Evolutionary conservation across 2,329 filamentous ascomycete species (phyloP), one percentile per base, ranked within the genome.

Genomic region (Penicillium sp.): DNA sequence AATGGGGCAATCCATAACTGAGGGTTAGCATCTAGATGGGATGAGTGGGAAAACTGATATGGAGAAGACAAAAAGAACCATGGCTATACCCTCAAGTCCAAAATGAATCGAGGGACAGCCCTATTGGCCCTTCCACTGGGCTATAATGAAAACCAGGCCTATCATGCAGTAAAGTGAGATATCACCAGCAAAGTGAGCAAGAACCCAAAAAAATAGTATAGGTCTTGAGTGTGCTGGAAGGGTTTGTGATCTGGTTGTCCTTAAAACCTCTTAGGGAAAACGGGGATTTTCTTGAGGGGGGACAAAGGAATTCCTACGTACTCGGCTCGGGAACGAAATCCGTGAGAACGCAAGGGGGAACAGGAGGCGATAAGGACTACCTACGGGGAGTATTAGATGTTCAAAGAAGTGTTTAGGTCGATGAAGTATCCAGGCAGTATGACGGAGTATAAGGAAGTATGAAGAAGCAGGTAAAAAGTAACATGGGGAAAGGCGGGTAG

Each of bases 401-500:
- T 31, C 33, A 38, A 27, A 53, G 46, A n/a, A 46, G 11, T 8
- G 9, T 44, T 33, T 27, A 6, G 15, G 15, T 19, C 13, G 48
- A 36, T 13, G 10, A 38, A 36, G 47, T 33, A 43, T 45, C 25
- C 40, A 47, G 23, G 31, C 16, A 48, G 50, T 21, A 31, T 45
- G 15, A 51, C 27, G 43, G 40, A 53, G 44, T 46, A 54, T 52
- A n/a, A 55, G 31, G 48, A 33, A 39, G 53, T 29, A 45, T 52
- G 21, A 52, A 25, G 33, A 43, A 45, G 36, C 36, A 57, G 50
- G 55, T 47, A 25, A 36, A 47, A 61, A 36, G 33, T 48, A 40
- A 57, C 53, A 46, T 57, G 46, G 39, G 57, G 52, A 57, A 38
- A 50, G 43, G 31, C 36, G 52, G 43, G 40, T 53, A 45, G 36